Conservation (phyloP, 2,329 filamentous ascomycete genomes). For the Colletotrichum incanum region DNA sequence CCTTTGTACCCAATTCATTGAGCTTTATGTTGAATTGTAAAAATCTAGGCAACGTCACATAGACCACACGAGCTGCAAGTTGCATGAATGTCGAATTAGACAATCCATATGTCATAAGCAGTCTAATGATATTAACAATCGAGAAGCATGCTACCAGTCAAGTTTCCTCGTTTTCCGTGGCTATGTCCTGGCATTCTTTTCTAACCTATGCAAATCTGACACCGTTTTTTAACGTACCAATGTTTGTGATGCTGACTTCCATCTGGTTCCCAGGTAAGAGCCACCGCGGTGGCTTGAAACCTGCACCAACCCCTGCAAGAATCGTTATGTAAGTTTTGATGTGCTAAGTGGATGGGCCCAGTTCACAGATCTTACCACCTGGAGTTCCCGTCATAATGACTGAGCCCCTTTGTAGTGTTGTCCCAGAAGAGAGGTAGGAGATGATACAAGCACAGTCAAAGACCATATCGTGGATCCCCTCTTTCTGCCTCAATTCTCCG, state of each 20-base stretch:
- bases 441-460: conserved; percentile 59
- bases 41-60: too few species aligned
- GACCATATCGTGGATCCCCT: conserved; percentile 58
- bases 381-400: conserved; percentile 65
- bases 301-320: conserved; percentile 57
- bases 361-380: conserved; percentile 49
- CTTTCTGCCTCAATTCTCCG: conserved; percentile 63
- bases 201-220: conserved; percentile 46
- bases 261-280: conserved; percentile 57
- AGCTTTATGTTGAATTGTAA: too few species aligned
- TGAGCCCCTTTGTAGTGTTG: conserved; percentile 59
- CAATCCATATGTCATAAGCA: background rate
- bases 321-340: background rate
- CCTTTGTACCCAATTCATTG: too few species aligned
- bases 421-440: conserved; percentile 57
- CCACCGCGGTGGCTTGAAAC: conserved; percentile 57
- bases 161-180: too few species aligned
- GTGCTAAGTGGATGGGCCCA: accelerated
- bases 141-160: too few species aligned
- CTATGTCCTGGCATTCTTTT: too few species aligned
- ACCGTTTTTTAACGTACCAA: conserved; percentile 59
- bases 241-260: conserved; percentile 56
- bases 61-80: background rate
- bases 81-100: background rate
- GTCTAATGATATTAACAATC: background rate